Conservation (phyloP, 306 rosid genomes). For the Sophora flavescens region DNA sequence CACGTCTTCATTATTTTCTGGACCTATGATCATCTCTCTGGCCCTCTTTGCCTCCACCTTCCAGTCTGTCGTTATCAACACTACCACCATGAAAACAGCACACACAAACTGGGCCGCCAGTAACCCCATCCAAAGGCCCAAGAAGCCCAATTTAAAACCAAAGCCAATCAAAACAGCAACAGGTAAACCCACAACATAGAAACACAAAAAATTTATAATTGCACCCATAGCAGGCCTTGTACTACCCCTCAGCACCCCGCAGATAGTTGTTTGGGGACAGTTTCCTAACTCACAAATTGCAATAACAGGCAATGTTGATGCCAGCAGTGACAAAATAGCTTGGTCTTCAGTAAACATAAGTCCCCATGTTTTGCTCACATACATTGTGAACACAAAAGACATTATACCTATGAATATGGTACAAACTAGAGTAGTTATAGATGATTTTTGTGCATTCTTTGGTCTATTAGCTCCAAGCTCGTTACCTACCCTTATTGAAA, state of each 20-base stretch:
- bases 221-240: constrained; percentile 52
- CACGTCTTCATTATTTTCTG: not conserved
- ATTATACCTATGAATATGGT: constrained; percentile 39
- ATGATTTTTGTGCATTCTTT: constrained; percentile 39
- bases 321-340: constrained; percentile 34
- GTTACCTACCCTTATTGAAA: constrained; percentile 56
- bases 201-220: constrained; percentile 30
- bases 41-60: constrained; percentile 43
- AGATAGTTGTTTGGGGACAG: constrained; percentile 56
- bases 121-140: constrained; percentile 52
- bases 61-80: constrained; percentile 47
- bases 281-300: constrained; percentile 62
- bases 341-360: constrained; percentile 42
- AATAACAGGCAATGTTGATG: constrained; percentile 39
- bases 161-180: constrained; percentile 34
- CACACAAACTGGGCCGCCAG: constrained; percentile 45
- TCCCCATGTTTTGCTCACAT: constrained; percentile 45
- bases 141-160: constrained; percentile 19
- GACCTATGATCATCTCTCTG: not conserved
- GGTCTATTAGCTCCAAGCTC: constrained; percentile 56
- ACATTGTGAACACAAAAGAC: constrained; percentile 39
- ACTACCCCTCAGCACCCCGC: constrained; percentile 57
- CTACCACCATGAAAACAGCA: constrained; percentile 40
- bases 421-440: constrained; percentile 36
- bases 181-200: constrained; percentile 52